phyloP scores from a whole-genome alignment of 2,329 filamentous ascomycete species.

The Ceratocystis alfenasii region DNA sequence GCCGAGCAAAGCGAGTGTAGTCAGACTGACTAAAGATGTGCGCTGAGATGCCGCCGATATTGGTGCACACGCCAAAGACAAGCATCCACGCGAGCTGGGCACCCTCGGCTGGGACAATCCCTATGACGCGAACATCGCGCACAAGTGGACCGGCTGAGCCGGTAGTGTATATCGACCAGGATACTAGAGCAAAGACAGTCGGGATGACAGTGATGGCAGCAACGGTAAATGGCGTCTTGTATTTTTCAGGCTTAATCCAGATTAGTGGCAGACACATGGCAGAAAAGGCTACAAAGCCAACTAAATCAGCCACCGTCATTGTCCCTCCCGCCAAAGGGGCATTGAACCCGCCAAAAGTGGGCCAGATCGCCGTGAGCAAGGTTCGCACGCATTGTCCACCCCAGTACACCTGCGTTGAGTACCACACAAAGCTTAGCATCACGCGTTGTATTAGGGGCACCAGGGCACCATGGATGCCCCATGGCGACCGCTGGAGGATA shows the following conservation, averaged over 20 bases:
- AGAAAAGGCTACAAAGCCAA: conserved; percentile 31
- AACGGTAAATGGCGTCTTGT: conserved; percentile 36
- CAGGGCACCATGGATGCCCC: conserved; percentile 33
- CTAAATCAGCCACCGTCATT: conserved; percentile 33
- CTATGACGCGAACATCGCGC: conserved; percentile 24
- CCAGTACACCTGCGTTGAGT: conserved; percentile 33
- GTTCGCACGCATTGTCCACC: conserved; percentile 29
- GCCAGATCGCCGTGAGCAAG: conserved; percentile 36
- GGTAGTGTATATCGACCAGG: conserved; percentile 36
- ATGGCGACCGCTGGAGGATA: conserved; percentile 32
- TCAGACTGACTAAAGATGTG: conserved; percentile 28
- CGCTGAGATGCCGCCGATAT: conserved; percentile 26
- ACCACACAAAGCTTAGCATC: conserved; percentile 41
- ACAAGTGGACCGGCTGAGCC: conserved; percentile 35
- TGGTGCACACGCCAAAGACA: conserved; percentile 28
- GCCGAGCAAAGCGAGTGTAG: conserved; percentile 27
- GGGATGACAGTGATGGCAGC: conserved; percentile 35
- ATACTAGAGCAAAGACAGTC: conserved; percentile 33
- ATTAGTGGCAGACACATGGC: conserved; percentile 37
- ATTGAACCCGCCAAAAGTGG: conserved; percentile 35
- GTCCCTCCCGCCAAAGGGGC: conserved; percentile 28
- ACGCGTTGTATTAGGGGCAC: conserved; percentile 35
- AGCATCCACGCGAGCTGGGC: conserved; percentile 27
- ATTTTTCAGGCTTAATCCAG: conserved; percentile 38
- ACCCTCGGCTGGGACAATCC: conserved; percentile 22